Evolutionary conservation across 1,284 basidiomycete species (phyloP).

Genomic region (Fomitiporia mediterranea): DNA sequence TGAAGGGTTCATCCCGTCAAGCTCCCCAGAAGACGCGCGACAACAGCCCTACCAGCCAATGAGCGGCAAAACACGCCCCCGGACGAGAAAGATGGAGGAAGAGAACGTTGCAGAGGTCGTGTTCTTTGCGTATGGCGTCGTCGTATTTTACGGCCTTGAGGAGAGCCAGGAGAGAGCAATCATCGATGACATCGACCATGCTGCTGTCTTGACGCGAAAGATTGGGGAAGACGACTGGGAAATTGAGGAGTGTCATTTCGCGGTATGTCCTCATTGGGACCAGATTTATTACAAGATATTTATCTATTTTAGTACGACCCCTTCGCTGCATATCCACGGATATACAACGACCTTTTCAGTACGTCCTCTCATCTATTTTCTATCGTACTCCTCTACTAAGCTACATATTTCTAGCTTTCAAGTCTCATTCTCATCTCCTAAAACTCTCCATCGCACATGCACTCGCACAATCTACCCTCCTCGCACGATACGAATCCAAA

Average conservation of each 20-base stretch:
- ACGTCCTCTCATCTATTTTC: slow-evolving; percentile 26
- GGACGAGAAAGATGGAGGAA: slow-evolving; percentile 24
- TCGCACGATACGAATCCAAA: slow-evolving; percentile 83
- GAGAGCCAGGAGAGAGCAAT: slow-evolving; percentile 75
- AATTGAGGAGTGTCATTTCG: slow-evolving; percentile 85
- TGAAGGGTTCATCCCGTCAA: slow-evolving; percentile 22
- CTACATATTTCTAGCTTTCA: slow-evolving; percentile 56
- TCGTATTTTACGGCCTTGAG: slow-evolving; percentile 82
- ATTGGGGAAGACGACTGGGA: slow-evolving; percentile 77
- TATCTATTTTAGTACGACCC: slow-evolving; percentile 67
- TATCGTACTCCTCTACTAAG: slow-evolving; percentile 9
- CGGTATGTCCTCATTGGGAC: slow-evolving; percentile 41
- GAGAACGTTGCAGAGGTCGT: slow-evolving; percentile 69
- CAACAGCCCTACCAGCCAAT: background rate
- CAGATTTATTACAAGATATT: background rate
- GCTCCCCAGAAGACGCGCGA: slow-evolving; percentile 18
- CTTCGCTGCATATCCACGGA: slow-evolving; percentile 77
- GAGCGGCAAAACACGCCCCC: background rate
- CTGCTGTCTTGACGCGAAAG: slow-evolving; percentile 58
- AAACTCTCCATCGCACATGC: slow-evolving; percentile 93
- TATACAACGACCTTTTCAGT: slow-evolving; percentile 94
- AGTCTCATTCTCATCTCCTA: slow-evolving; percentile 81
- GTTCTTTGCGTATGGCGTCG: slow-evolving; percentile 84
- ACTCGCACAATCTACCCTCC: slow-evolving; percentile 89
- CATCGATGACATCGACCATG: slow-evolving; percentile 76